Evolutionary conservation across 495 filamentous ascomycete genomes (phyloP), one percentile per base, ranked within the genome.

Genomic region (Talaromyces liani): DNA sequence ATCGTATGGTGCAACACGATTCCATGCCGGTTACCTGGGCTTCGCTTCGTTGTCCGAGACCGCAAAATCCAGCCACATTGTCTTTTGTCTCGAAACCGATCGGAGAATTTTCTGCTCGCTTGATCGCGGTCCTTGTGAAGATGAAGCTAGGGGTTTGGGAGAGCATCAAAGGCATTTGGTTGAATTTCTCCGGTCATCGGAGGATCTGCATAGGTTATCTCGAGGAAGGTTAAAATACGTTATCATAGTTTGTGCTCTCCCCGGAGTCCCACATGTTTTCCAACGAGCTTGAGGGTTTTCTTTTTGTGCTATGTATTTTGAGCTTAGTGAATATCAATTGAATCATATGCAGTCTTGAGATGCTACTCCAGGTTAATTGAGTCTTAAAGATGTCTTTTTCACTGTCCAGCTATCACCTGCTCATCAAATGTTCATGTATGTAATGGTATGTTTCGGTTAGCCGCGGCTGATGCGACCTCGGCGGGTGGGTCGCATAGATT

Each of bases 371-470:
- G 36, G 36, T 16, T 12, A 41, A 41, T 41, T 41, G 36, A 16
- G 12, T 16, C 14, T 41, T 41, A 9, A 6, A 1, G 16, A 4
- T 41, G n/a, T n/a, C n/a, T 9, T 41, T 41, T 36, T 1, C 36
- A 41, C 36, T 16, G 2, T 6, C 16, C 36, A 41, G 36, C 14
- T 0, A 39, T 8, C 10, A 39, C 16, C 12, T 39, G 34, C 2
- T 14, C 36, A 3, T 16, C 3, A 16, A 1, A 41, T 41, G 36
- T 41, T 41, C 14, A 12, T 41, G 36, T 16, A 41, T 41, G 14
- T 41, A 41, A 41, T 14, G 39, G 39, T 60, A 49, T 60, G 58
- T 60, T 60, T 60, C 58, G 58, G 58, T 36, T 60, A 22, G 20
- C 16, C 58, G 39, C 58, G 58, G 58, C 34, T 16, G n/a, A 24